A percentile compares a stretch with the other conserved stretches of the same genome.
Evolutionary conservation across 2,329 filamentous ascomycete genomes (phyloP).

Genomic region (Cladophialophora immunda): DNA sequence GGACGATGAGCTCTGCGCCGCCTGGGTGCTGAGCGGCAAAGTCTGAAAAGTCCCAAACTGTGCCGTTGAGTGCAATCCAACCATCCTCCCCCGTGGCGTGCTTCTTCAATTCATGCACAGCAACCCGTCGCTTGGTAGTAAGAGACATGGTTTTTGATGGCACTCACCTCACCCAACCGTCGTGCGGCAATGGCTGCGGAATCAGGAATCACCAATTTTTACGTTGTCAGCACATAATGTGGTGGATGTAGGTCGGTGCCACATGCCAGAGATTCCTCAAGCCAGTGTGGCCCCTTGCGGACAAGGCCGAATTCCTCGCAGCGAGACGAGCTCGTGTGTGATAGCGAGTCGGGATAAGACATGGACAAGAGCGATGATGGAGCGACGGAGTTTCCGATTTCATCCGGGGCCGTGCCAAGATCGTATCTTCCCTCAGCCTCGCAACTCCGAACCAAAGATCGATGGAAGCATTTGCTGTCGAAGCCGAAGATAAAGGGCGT

Average conservation of each 20-base stretch:
- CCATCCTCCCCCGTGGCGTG: slow-evolving; percentile 48
- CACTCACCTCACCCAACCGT: no score
- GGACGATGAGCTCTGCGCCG: slow-evolving; percentile 57
- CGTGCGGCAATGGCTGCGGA: not conserved
- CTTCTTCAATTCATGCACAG: not conserved
- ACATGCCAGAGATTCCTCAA: not conserved
- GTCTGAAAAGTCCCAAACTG: slow-evolving; percentile 72
- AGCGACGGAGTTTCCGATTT: not conserved
- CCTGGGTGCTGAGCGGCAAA: slow-evolving; percentile 71
- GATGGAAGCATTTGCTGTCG: not conserved
- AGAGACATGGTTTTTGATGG: not conserved
- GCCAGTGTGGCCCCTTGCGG: not conserved
- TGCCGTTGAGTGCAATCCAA: slow-evolving; percentile 74
- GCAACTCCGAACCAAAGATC: not conserved
- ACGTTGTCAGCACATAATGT: not conserved
- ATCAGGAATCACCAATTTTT: not conserved
- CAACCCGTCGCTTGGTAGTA: not conserved
- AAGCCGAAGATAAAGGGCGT: not conserved
- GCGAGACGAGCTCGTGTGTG: not conserved
- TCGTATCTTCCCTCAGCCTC: not conserved
- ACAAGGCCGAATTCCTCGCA: not conserved
- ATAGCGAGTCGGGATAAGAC: not conserved
- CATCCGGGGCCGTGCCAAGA: not conserved
- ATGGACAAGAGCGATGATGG: not conserved
- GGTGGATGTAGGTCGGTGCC: not conserved